Base-by-base conservation (phyloP, 2,329 filamentous ascomycete genomes). In the Aspergillus transmontanensis region DNA sequence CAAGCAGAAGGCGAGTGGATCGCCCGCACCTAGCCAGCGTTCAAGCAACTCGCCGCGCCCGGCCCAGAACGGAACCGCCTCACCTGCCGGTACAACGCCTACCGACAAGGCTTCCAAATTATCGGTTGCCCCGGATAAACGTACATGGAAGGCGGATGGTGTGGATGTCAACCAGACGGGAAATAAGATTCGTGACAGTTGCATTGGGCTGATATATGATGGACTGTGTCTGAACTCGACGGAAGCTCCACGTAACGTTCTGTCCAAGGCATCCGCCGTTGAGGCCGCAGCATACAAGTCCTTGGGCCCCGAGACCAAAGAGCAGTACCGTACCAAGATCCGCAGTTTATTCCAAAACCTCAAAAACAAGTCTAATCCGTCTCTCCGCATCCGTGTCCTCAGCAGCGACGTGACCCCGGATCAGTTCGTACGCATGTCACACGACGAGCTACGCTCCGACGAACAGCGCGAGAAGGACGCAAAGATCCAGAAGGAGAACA, bases 271-370 rank as follows among this genome's bases (percentile, higher is more conserved):
- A 67, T 87, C 87, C 69, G 87, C 90, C 50, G 86, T 96, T 66
- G 95, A 99, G 82, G 78, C 85, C 43, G 92, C 93, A 9, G 91
- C 91, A 6, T 94, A 85, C 79, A 85, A 84, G 61, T 81, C 85
- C 34, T 90, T 89, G 76, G 89, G 90, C 61, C 88, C 89, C 60
- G 90, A 93, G 72, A 89, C 84, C 19, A 86, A 85, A 55, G 80
- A 87, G 54, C 87, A 89, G 57, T 99, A 99, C 85, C 90, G 90
- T 75, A 85, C 85, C 69, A 97, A 97, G 84, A 90, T 98, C 72
- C 91, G 94, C 69, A 96, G 93, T 23, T 87, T 99, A 26, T 98
- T 93, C 81, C 89, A 94, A 76, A 98, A 98, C 75, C 87, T 99
- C 71, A 98, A 97, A 84, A 93, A 92, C 82, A 94, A 92, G 80